These are phyloP conservation scores for Haberlea rhodopensis DNA, from an alignment of 257 asterid species.

Conservation along the genomic window DNA sequence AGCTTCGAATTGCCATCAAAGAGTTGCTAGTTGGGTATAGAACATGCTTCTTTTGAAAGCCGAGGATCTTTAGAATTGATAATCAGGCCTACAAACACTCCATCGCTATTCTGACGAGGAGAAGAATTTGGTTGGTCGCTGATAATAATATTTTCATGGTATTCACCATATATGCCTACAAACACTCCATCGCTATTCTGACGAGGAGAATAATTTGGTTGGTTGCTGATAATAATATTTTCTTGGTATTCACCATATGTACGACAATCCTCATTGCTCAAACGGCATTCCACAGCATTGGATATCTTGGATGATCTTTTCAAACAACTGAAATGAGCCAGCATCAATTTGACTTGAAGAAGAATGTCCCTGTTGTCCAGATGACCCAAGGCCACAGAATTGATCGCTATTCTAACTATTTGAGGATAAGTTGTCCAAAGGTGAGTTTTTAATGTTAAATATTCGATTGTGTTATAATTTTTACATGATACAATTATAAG, in stretches of 20 bases:
- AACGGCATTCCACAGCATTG: slow-evolving; percentile 17
- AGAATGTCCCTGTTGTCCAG: slow-evolving; percentile 18
- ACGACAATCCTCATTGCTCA: slow-evolving; percentile 10
- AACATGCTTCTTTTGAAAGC: slow-evolving; percentile 4
- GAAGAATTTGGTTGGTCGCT: slow-evolving; percentile 19
- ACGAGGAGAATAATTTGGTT: slow-evolving; percentile 17
- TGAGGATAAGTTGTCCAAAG: slow-evolving; percentile 29
- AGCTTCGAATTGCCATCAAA: slow-evolving; percentile 8
- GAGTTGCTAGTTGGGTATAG: slow-evolving; percentile 6
- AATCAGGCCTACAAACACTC: neutral
- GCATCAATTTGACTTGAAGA: slow-evolving; percentile 18
- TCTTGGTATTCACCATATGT: slow-evolving; percentile 15
- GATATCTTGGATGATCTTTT: slow-evolving; percentile 37
- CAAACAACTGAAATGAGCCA: slow-evolving; percentile 48
- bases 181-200: neutral
- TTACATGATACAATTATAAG: too few relatives aligned
- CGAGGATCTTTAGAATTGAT: neutral
- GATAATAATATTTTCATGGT: neutral
- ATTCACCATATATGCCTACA: too few relatives aligned
- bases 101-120: neutral
- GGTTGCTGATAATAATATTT: neutral
- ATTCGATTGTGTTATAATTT: too few relatives aligned
- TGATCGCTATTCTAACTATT: slow-evolving; percentile 37
- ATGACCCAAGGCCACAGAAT: slow-evolving; percentile 21
- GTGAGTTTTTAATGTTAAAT: slow-evolving; percentile 37